Percentiles rank a stretch among this genome's conserved stretches.
These are phyloP conservation scores for Salvia sclarea DNA, from an alignment of 305 asterid species.

Conservation along the genomic window DNA sequence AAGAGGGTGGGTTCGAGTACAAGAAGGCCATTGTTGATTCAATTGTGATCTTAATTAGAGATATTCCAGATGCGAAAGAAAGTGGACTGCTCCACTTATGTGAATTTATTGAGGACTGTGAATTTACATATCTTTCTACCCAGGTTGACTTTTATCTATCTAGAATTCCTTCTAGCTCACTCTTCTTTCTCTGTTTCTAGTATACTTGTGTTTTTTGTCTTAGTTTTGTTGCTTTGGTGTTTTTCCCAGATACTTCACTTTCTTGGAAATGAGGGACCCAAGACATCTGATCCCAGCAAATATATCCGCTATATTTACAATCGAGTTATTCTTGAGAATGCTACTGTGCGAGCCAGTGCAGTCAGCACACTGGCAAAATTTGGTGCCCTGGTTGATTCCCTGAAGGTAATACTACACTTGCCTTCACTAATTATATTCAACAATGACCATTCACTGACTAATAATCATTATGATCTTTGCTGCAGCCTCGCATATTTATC, in stretches of 20 bases:
- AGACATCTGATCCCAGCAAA: slow-evolving; percentile 88
- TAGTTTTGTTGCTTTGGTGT: slow-evolving; percentile 36
- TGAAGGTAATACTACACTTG: slow-evolving; percentile 59
- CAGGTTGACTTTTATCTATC: slow-evolving; percentile 61
- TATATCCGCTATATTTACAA: slow-evolving; percentile 89
- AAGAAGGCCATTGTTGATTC: slow-evolving; percentile 98
- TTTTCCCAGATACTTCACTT: slow-evolving; percentile 75
- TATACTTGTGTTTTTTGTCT: slow-evolving; percentile 2
- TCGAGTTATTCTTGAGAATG: slow-evolving; percentile 88
- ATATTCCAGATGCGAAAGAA: slow-evolving; percentile 99
- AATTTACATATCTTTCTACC: slow-evolving; percentile 98
- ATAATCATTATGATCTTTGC: slow-evolving; percentile 27
- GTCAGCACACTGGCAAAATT: slow-evolving; percentile 94
- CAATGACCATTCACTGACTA: slow-evolving; percentile 33
- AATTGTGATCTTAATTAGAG: slow-evolving; percentile 93
- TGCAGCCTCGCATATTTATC: slow-evolving; percentile 85
- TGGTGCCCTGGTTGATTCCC: slow-evolving; percentile 83
- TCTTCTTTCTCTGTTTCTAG: slow-evolving; percentile 20
- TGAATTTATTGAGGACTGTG: slow-evolving; percentile 99
- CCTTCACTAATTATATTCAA: slow-evolving; percentile 21
- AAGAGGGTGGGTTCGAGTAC: slow-evolving; percentile 99
- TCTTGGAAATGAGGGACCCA: slow-evolving; percentile 97
- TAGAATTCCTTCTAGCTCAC: slow-evolving; percentile 9
- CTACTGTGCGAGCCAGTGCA: slow-evolving; percentile 97
- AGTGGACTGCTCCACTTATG: slow-evolving; percentile 92